A percentile compares a stretch with the other conserved stretches of the same genome.
Conservation (phyloP, 2,329 filamentous ascomycete species). For the Clonostachys byssicola region DNA sequence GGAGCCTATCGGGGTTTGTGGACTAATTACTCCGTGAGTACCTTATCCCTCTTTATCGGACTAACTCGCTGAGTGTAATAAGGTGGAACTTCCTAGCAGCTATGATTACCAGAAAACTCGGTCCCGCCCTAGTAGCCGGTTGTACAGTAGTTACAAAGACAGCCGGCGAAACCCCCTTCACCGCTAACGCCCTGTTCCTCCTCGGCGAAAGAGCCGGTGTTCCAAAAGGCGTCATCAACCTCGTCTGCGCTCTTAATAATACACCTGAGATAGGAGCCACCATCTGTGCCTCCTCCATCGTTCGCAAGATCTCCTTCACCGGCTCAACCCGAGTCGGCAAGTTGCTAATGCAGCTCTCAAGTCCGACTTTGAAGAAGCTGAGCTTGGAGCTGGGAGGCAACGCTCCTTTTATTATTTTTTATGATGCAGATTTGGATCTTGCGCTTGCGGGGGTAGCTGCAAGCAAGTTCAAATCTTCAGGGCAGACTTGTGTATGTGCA, state of each 20-base stretch:
- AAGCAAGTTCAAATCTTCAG: slow-evolving; percentile 88
- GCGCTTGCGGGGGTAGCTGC: slow-evolving; percentile 79
- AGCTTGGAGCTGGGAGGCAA: slow-evolving; percentile 93
- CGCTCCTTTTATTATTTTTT: slow-evolving; percentile 93
- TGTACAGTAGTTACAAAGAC: slow-evolving; percentile 92
- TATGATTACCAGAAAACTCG: slow-evolving; percentile 27
- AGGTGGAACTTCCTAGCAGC: slow-evolving; percentile 54
- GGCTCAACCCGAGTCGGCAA: slow-evolving; percentile 69
- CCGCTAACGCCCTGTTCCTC: slow-evolving; percentile 80
- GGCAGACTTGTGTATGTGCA: slow-evolving; percentile 90
- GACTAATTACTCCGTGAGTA: slow-evolving; percentile 58
- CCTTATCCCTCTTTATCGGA: too few relatives aligned
- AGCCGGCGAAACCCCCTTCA: slow-evolving; percentile 90
- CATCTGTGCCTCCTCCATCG: slow-evolving; percentile 68
- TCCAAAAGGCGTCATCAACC: slow-evolving; percentile 85
- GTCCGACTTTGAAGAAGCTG: slow-evolving; percentile 71
- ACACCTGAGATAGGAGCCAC: slow-evolving; percentile 73
- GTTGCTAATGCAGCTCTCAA: slow-evolving; percentile 81
- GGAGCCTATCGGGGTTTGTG: slow-evolving; percentile 53
- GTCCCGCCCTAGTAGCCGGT: slow-evolving; percentile 80
- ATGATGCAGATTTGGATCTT: slow-evolving; percentile 85
- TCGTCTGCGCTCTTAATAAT: slow-evolving; percentile 76
- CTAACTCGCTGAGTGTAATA: too few relatives aligned
- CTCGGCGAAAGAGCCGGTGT: slow-evolving; percentile 85
- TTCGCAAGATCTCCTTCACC: slow-evolving; percentile 95